Evolutionary conservation across 805 yeast genomes (phyloP).

Genomic region (Sugiyamaella boreocaroliniensis): DNA sequence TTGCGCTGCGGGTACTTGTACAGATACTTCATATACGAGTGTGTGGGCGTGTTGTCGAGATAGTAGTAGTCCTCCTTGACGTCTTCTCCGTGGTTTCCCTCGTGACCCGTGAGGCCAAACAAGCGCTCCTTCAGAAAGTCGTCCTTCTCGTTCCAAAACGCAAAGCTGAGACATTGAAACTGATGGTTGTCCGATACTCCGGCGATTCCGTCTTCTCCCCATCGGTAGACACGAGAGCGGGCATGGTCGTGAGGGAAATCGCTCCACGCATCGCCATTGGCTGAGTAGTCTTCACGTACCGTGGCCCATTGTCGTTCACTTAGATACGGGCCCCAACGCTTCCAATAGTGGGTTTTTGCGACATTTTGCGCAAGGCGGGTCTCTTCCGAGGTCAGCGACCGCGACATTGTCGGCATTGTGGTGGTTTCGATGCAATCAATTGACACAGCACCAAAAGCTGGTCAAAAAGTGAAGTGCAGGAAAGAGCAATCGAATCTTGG

Average conservation of each 20-base stretch:
- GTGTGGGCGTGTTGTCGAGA: conserved; percentile 87
- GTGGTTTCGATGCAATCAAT: neutral
- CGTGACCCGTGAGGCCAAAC: conserved; percentile 85
- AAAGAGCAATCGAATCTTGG: neutral
- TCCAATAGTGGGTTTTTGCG: conserved; percentile 52
- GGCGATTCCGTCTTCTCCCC: conserved; percentile 96
- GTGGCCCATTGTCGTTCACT: conserved; percentile 79
- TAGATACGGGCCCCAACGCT: conserved; percentile 86
- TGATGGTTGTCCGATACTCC: conserved; percentile 86
- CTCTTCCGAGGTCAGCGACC: conserved; percentile 29
- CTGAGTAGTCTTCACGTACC: conserved; percentile 76
- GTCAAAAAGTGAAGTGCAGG: neutral
- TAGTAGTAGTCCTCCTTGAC: conserved; percentile 65
- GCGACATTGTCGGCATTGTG: neutral
- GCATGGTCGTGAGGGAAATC: conserved; percentile 83
- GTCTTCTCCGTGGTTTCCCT: conserved; percentile 95
- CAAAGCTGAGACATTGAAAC: conserved; percentile 66
- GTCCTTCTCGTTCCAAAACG: conserved; percentile 88
- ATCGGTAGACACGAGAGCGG: conserved; percentile 70
- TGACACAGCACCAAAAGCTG: neutral
- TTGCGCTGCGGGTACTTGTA: conserved; percentile 87
- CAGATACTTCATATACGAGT: conserved; percentile 82
- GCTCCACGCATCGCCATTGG: conserved; percentile 85
- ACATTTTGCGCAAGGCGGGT: conserved; percentile 38
- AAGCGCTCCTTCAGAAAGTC: conserved; percentile 75